Evolutionary conservation across 2,329 filamentous ascomycete species (phyloP).

Genomic region (Aspergillus hiratsukae): DNA sequence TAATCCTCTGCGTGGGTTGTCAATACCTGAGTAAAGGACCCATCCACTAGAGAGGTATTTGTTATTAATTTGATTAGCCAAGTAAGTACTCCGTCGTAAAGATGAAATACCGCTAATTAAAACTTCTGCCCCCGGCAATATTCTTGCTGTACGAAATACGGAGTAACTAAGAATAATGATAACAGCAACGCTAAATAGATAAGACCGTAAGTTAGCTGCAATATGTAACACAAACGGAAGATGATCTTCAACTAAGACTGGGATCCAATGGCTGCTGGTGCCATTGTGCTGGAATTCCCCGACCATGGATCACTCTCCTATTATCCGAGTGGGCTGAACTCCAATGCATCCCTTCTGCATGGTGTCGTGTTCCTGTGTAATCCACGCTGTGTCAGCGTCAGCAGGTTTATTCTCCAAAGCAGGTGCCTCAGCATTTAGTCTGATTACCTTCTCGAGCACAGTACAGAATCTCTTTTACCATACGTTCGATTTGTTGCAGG

Average conservation of each 20-base stretch:
- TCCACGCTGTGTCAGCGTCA: neutral
- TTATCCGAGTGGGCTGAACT: constrained; percentile 13
- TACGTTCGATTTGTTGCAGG: neutral
- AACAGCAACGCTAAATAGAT: neutral
- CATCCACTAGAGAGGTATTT: neutral
- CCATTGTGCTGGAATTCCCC: constrained; percentile 26
- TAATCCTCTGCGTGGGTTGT: neutral
- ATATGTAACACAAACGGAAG: neutral
- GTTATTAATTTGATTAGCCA: neutral
- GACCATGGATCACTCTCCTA: constrained; percentile 12
- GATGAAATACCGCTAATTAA: neutral
- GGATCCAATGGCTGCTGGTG: constrained; percentile 25
- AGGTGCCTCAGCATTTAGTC: neutral
- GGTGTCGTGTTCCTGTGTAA: constrained; percentile 1
- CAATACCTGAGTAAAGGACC: neutral
- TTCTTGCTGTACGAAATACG: neutral
- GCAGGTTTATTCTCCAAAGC: neutral
- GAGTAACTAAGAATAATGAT: neutral
- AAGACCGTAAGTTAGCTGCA: neutral
- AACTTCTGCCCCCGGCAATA: neutral
- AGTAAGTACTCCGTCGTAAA: neutral
- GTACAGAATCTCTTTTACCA: neutral
- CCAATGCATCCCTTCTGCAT: constrained; percentile 1
- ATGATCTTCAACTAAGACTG: constrained; percentile 17
- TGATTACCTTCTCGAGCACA: neutral